Base-by-base conservation (phyloP, 163 green algal species). In the Scenedesmus sp. region DNA sequence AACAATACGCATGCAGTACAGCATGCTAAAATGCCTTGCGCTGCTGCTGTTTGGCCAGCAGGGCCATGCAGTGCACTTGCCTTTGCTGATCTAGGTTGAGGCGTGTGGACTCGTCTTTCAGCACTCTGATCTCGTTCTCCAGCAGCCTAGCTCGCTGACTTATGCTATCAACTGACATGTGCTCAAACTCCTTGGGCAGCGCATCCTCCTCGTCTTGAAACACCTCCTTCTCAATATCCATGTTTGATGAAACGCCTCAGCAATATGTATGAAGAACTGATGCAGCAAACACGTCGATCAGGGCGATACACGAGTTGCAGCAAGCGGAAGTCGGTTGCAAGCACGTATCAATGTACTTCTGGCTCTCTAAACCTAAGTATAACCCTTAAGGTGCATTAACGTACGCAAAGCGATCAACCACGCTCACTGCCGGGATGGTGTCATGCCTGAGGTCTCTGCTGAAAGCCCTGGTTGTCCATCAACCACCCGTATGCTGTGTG, bases 121-220 rank as follows among this genome's bases (percentile, higher is more conserved):
- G 66, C 46, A 99, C 98, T 2, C 98, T 96, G n/a, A 99, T 97
- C 91, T 99, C 98, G 91, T 99, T 99, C 54, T 99, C 98, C 52
- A 99, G 93, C 82, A 99, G 91, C 0, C 98, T 94, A 1, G 95
- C 95, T 8, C 98, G 96, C 55, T 96, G 94, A n/a, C 95, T 88
- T 57, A 99, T 98, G 74, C 98, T 96, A 18, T 99, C 98, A 62
- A 96, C 96, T 2, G 92, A 95, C 96, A 99, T 98, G 52, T 94
- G 92, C 73, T 95, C 87, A 84, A 99, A 99, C 94, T 99, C 98
- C 81, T 98, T 94, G 1, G 97, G 97, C 87, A 99, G 89, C 18
- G 95, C 96, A 64, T 97, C 94, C 89, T 96, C 95, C 70, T 90
- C 82, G 88, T 93, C 94, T 70, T 96, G 93, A 67, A 97, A 97